phyloP scores from a whole-genome alignment of 345 rosid genomes.

The Eucalyptus viminalis region DNA sequence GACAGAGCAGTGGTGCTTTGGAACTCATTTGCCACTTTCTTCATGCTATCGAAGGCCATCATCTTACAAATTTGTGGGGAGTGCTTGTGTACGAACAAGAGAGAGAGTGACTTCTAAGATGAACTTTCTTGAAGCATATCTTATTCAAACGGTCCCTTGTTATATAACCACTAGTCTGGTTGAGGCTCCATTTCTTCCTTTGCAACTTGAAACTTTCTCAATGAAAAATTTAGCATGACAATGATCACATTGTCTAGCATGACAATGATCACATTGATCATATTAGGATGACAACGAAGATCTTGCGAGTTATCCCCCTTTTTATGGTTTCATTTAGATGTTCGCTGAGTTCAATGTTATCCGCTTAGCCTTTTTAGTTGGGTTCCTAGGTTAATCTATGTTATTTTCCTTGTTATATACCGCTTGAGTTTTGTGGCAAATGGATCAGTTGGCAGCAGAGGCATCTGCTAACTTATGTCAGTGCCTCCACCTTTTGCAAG shows the following conservation, averaged over 20 bases:
- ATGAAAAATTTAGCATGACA: neutral
- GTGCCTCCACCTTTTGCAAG: neutral
- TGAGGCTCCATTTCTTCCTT: neutral
- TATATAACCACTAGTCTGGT: neutral
- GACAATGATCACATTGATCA: neutral
- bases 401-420: neutral
- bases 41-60: neutral
- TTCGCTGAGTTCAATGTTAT: neutral
- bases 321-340: neutral
- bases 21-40: neutral
- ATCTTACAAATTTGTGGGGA: neutral
- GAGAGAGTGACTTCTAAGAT: neutral
- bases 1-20: neutral
- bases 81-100: neutral
- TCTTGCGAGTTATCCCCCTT: neutral
- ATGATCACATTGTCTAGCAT: neutral
- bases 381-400: neutral
- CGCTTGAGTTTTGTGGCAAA: neutral
- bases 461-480: neutral
- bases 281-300: neutral
- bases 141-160: neutral
- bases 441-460: neutral
- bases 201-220: neutral
- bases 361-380: neutral
- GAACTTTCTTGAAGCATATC: neutral